Evolutionary conservation across 2,329 filamentous ascomycete species (phyloP), one percentile per base, ranked within the genome.

Genomic region (Huntiella abstrusa): DNA sequence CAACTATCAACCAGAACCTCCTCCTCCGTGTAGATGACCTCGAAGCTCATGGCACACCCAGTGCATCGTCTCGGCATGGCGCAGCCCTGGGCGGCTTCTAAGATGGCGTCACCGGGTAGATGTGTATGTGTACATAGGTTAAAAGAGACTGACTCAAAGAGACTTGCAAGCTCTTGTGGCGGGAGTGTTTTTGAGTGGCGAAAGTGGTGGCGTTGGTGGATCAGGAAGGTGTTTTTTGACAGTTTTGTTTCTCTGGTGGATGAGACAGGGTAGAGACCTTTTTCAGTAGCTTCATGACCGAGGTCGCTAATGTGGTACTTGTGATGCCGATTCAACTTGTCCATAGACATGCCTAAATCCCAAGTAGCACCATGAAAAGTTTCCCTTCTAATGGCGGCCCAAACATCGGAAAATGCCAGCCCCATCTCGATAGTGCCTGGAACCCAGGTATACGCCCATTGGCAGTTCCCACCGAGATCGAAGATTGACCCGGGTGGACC

Each of bases 391-490:
- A 42, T 43, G 1, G 41, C 44, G 35, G 37, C 33, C 11, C 48
- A 36, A 7, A 45, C 48, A 17, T 50, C 48, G 6, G 40, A 45
- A 45, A 50, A 50, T 8, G 39, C 43, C 8, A 50, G 10, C 1
- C 48, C 48, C 11, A 41, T 11, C 22, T 28, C 22, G 7, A 28
- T 28, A 3, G 4, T 28, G 3, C 22, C 22, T 4, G 48, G 48
- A 32, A 33, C 33, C 48, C 48, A 50, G 16, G 48, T 41, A 41
- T 47, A 38, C 28, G 34, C 38, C 13, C 40, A 41, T n/a, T 33
- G 32, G 44, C 48, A 50, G 17, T 39, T 34, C 44, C 48, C 44
- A 5, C 48, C 48, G 11, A 50, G 35, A 13, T 50, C 48, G 11
- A 50, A 32, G 11, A 45, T 41, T 8, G 44, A 47, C 3, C 34